Evolutionary conservation across 225 moss, liverwort and hornwort species (phyloP).

Genomic region (Marchantia paleacea): DNA sequence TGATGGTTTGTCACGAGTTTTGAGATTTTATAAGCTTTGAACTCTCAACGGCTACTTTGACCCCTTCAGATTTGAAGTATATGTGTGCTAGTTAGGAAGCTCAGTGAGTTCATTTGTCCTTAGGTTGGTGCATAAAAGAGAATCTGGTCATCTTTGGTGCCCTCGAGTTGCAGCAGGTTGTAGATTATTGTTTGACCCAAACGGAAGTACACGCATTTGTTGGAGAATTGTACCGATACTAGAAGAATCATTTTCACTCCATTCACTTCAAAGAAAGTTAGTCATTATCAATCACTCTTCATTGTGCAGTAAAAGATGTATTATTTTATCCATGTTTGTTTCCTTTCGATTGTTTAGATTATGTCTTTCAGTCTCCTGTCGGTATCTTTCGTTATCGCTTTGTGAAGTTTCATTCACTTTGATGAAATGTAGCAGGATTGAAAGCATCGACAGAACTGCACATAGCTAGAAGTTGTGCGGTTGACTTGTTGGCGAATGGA

Average conservation of each 20-base stretch:
- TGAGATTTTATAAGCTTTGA: constrained; percentile 2
- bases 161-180: constrained; percentile 26
- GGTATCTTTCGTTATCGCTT: too few relatives aligned
- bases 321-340: background rate
- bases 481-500: too few relatives aligned
- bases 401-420: too few relatives aligned
- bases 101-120: constrained; percentile 13
- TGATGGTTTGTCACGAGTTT: constrained; percentile 6
- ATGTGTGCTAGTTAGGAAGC: constrained; percentile 23
- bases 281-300: background rate
- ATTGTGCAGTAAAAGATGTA: constrained; percentile 9
- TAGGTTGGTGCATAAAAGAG: constrained; percentile 11
- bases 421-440: too few relatives aligned
- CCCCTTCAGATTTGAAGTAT: constrained; percentile 18
- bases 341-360: background rate
- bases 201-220: constrained; percentile 32
- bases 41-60: background rate
- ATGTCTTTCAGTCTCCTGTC: background rate
- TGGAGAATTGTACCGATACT: constrained; percentile 39
- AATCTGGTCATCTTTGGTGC: constrained; percentile 18
- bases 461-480: too few relatives aligned
- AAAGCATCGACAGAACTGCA: too few relatives aligned
- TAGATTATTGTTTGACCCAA: constrained; percentile 38
- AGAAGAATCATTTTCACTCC: constrained; percentile 34
- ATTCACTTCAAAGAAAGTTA: constrained; percentile 25